These are phyloP conservation scores for Lentinula guzmanii DNA, from an alignment of 768 basidiomycete genomes.

Conservation along the genomic window DNA sequence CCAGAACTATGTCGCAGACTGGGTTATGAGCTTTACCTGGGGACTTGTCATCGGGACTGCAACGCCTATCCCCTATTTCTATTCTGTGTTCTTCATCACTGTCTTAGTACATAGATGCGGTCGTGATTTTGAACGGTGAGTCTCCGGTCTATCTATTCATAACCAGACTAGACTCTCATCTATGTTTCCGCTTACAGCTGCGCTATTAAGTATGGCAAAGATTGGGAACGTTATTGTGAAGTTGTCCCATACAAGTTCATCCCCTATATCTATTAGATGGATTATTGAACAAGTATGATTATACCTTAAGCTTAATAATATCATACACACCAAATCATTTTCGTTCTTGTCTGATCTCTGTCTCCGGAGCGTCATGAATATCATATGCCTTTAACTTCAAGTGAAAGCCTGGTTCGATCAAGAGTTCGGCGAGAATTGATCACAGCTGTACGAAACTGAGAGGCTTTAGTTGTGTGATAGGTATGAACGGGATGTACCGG, in stretches of 20 bases:
- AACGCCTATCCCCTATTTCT: constrained; percentile 90
- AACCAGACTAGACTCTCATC: not conserved
- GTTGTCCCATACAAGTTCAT: constrained; percentile 91
- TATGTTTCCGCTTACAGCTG: constrained; percentile 39
- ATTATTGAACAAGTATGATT: not conserved
- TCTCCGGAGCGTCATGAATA: not conserved
- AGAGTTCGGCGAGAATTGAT: too few relatives aligned
- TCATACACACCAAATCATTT: not conserved
- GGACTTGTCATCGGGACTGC: constrained; percentile 71
- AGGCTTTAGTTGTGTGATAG: too few relatives aligned
- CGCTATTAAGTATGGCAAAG: constrained; percentile 87
- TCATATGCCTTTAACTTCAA: not conserved
- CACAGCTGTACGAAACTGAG: too few relatives aligned
- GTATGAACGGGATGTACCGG: too few relatives aligned
- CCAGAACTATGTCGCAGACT: constrained; percentile 93
- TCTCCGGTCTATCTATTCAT: not conserved
- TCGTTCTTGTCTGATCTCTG: too few relatives aligned
- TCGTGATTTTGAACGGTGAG: constrained; percentile 89
- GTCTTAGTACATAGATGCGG: constrained; percentile 89
- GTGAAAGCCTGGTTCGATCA: too few relatives aligned
- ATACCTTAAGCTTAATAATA: constrained; percentile 1
- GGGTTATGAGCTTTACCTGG: constrained; percentile 82
- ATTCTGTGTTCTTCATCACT: constrained; percentile 92
- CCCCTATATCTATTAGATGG: constrained; percentile 68
- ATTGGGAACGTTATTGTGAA: constrained; percentile 87